Conservation (phyloP, 495 filamentous ascomycete genomes). For the Glonium stellatum region DNA sequence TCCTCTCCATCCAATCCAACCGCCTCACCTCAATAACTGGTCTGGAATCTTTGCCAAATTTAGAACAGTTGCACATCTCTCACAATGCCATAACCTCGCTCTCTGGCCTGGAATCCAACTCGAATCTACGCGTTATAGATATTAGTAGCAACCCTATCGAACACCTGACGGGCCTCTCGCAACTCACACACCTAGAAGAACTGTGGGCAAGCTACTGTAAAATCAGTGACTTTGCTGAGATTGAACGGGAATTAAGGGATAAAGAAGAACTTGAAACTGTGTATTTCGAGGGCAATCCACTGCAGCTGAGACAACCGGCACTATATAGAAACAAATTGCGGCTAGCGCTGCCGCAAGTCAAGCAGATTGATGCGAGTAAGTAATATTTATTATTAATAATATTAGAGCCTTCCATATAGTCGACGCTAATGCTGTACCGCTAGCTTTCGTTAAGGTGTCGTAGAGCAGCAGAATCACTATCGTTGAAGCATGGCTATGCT, state of each 20-base stretch:
- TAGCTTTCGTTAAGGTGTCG: no score
- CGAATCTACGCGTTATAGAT: constrained; percentile 69
- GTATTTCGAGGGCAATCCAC: constrained; percentile 93
- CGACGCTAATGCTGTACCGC: no score
- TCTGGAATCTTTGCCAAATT: constrained; percentile 61
- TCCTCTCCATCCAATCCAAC: constrained; percentile 96
- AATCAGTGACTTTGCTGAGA: constrained; percentile 69
- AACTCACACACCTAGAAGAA: constrained; percentile 70
- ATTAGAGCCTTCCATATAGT: no score
- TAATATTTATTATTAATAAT: neutral
- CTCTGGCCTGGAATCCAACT: constrained; percentile 63
- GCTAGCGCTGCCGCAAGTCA: constrained; percentile 76
- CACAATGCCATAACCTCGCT: constrained; percentile 85
- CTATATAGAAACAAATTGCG: constrained; percentile 90
- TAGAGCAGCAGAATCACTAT: no score
- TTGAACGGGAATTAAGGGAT: constrained; percentile 70
- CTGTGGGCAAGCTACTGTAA: constrained; percentile 91
- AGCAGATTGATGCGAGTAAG: constrained; percentile 81
- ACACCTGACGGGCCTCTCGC: constrained; percentile 62
- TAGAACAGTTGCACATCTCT: constrained; percentile 97
- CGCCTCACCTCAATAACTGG: constrained; percentile 75
- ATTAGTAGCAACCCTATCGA: constrained; percentile 83
- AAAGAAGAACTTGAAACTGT: constrained; percentile 81
- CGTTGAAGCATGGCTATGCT: no score
- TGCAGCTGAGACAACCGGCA: constrained; percentile 66